Evolutionary conservation across 768 basidiomycete genomes (phyloP).

Genomic region (Astraeus odoratus): DNA sequence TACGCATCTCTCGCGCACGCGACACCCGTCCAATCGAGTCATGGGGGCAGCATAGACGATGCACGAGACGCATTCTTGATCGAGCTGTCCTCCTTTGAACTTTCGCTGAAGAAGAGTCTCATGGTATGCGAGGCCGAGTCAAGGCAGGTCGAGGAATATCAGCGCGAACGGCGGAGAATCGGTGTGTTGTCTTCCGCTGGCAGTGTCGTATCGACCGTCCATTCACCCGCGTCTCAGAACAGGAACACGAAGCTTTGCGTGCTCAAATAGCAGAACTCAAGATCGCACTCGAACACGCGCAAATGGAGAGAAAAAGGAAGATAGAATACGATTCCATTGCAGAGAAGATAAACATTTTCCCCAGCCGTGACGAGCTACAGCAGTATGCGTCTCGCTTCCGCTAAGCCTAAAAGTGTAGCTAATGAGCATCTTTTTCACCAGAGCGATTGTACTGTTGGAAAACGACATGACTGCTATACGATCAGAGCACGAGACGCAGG

Average conservation of each 20-base stretch:
- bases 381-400: constrained; percentile 44
- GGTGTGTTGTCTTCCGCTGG: constrained; percentile 42
- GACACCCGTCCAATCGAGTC: constrained; percentile 30
- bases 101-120: constrained; percentile 66
- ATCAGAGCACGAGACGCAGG: constrained; percentile 68
- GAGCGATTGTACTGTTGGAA: constrained; percentile 62
- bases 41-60: constrained; percentile 45
- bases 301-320: constrained; percentile 66
- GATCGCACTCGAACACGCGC: constrained; percentile 68
- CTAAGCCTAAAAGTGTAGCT: neutral
- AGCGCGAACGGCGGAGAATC: constrained; percentile 62
- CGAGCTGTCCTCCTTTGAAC: constrained; percentile 70
- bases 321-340: constrained; percentile 84
- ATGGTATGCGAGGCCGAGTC: constrained; percentile 85
- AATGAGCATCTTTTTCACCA: constrained; percentile 20
- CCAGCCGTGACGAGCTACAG: constrained; percentile 69
- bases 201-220: neutral
- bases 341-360: constrained; percentile 75
- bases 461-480: constrained; percentile 74
- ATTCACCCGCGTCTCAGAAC: constrained; percentile 35
- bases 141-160: constrained; percentile 80
- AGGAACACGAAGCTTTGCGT: constrained; percentile 61
- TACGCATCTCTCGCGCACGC: constrained; percentile 56
- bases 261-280: constrained; percentile 77
- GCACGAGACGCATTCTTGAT: constrained; percentile 74